Evolutionary conservation across 495 filamentous ascomycete genomes (phyloP).

Genomic region (Penicillium parvum): DNA sequence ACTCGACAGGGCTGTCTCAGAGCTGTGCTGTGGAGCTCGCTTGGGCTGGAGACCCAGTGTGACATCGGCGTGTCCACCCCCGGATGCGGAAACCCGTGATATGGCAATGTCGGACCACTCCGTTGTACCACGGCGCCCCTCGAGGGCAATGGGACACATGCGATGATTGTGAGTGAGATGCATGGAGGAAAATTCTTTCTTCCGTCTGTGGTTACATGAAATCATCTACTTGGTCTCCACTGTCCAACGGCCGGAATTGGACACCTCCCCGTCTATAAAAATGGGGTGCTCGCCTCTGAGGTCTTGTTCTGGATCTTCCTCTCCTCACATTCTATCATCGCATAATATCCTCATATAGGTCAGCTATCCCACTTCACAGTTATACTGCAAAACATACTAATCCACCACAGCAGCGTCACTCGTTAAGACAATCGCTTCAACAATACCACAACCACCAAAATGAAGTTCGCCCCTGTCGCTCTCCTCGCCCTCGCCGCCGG

Average conservation of each 20-base stretch:
- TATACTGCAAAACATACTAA: too few relatives aligned
- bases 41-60: constrained; percentile 13
- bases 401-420: constrained; percentile 14
- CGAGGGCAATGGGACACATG: constrained; percentile 15
- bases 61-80: constrained; percentile 16
- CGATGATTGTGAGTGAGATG: constrained; percentile 9
- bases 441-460: constrained; percentile 10
- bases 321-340: constrained; percentile 10
- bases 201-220: constrained; percentile 8
- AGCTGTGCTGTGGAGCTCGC: constrained; percentile 1
- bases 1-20: not conserved
- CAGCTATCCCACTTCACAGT: too few relatives aligned
- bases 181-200: constrained; percentile 6
- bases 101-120: constrained; percentile 8
- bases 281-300: constrained; percentile 6
- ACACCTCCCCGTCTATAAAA: constrained; percentile 22
- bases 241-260: constrained; percentile 21
- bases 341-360: constrained; percentile 11
- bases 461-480: constrained; percentile 24
- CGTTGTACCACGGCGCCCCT: constrained; percentile 6
- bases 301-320: not conserved
- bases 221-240: constrained; percentile 16
- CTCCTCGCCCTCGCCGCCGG: constrained; percentile 27
- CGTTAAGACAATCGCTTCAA: constrained; percentile 23
- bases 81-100: constrained; percentile 24